Evolutionary conservation across 2,329 filamentous ascomycete species (phyloP).

Genomic region (Monilinia vaccinii-corymbosi): DNA sequence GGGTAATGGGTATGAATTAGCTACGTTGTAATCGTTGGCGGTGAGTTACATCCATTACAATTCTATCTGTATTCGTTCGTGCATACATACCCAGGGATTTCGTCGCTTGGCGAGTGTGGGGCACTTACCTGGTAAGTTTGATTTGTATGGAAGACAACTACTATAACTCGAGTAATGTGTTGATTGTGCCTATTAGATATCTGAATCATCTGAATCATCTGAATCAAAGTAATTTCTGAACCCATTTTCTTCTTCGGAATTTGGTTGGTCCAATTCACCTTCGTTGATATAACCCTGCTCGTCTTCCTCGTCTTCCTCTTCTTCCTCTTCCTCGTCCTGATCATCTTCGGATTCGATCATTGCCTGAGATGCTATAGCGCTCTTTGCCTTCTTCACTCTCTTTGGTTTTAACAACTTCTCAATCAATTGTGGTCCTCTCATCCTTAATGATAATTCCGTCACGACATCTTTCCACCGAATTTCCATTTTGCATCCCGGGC

Average conservation of each 20-base stretch:
- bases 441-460: slow-evolving; percentile 69
- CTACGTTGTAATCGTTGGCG: too few relatives aligned
- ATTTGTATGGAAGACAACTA: too few relatives aligned
- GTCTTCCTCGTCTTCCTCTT: background rate
- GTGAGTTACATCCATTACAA: too few relatives aligned
- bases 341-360: slow-evolving; percentile 12
- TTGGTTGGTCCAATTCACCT: background rate
- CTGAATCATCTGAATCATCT: slow-evolving; percentile 22
- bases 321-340: slow-evolving; percentile 4
- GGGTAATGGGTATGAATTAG: slow-evolving; percentile 29
- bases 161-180: too few relatives aligned
- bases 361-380: slow-evolving; percentile 13
- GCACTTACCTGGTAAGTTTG: too few relatives aligned
- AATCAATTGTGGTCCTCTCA: slow-evolving; percentile 61
- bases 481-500: slow-evolving; percentile 56
- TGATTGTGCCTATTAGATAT: too few relatives aligned
- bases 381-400: slow-evolving; percentile 13
- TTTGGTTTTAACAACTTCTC: slow-evolving; percentile 53
- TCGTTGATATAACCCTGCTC: background rate
- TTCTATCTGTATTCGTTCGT: too few relatives aligned
- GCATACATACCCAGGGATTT: too few relatives aligned
- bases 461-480: slow-evolving; percentile 70
- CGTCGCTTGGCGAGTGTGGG: too few relatives aligned
- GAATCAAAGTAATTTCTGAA: slow-evolving; percentile 10
- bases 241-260: background rate